Percentiles rank a stretch among this genome's conserved stretches.
These are phyloP conservation scores for Lenwebbia sp. DNA, from an alignment of 345 rosid genomes.

Conservation along the genomic window DNA sequence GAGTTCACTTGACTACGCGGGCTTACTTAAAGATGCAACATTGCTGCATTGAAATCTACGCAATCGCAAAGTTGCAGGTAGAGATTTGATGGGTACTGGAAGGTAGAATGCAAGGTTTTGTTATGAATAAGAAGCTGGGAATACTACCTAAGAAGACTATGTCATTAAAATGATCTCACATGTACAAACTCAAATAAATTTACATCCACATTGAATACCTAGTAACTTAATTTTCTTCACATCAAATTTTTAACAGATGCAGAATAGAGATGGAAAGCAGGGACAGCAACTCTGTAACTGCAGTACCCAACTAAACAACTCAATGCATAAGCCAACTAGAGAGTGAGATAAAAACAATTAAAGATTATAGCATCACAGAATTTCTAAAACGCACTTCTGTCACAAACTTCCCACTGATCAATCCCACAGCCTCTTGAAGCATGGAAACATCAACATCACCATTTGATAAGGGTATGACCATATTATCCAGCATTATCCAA, in stretches of 20 bases:
- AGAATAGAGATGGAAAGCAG: background rate
- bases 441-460: slow-evolving; percentile 81
- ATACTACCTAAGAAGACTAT: background rate
- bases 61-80: background rate
- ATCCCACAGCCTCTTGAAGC: slow-evolving; percentile 70
- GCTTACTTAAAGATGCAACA: background rate
- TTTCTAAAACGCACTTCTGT: slow-evolving; percentile 47
- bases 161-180: background rate
- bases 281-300: background rate
- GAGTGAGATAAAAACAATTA: background rate
- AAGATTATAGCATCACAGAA: background rate
- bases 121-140: background rate
- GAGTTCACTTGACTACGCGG: background rate
- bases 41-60: background rate
- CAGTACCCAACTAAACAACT: background rate
- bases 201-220: background rate
- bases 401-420: slow-evolving; percentile 63
- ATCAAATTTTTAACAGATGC: background rate
- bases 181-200: background rate
- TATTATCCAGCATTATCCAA: slow-evolving; percentile 91
- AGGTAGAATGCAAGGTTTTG: background rate
- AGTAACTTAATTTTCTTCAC: background rate
- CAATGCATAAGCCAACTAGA: background rate
- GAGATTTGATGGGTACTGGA: background rate
- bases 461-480: slow-evolving; percentile 77